Percentiles rank a stretch among this genome's conserved stretches.
These are phyloP conservation scores for Melampsora americana DNA, from an alignment of 1,284 basidiomycete species.

Conservation along the genomic window DNA sequence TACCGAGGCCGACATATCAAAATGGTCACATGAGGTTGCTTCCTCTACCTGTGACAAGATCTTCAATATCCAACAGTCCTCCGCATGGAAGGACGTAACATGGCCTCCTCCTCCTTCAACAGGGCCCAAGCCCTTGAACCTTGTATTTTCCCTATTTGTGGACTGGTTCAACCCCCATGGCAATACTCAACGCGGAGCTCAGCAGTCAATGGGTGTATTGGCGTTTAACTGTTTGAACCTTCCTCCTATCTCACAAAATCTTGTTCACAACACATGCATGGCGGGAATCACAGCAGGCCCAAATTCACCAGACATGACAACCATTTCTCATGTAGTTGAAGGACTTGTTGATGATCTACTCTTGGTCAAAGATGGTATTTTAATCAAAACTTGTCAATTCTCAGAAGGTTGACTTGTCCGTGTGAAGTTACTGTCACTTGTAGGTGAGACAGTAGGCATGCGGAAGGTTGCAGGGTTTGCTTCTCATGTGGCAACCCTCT, in stretches of 20 bases:
- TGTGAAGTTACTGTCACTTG: background rate
- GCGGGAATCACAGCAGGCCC: conserved; percentile 3
- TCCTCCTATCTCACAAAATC: background rate
- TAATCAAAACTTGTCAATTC: background rate
- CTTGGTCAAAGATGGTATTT: background rate
- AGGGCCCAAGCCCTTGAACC: background rate
- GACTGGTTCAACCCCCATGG: conserved; percentile 16
- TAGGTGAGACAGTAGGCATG: conserved; percentile 25
- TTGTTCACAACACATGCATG: background rate
- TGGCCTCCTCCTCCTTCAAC: background rate
- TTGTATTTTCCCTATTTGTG: background rate
- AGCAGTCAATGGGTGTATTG: conserved; percentile 20
- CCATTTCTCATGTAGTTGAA: conserved; percentile 22
- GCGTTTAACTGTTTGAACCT: conserved; percentile 28
- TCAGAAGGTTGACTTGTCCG: background rate
- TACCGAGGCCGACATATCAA: background rate
- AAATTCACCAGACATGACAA: conserved; percentile 4
- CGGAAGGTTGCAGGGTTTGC: conserved; percentile 19
- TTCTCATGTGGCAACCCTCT: conserved; percentile 7
- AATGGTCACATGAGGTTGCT: background rate
- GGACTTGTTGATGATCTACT: conserved; percentile 30
- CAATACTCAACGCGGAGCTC: conserved; percentile 4
- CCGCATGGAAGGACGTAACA: conserved; percentile 9
- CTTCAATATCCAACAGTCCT: conserved; percentile 9
- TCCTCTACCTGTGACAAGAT: background rate